phyloP scores from a whole-genome alignment of 1,284 basidiomycete species.

The Wallemia hederae region DNA sequence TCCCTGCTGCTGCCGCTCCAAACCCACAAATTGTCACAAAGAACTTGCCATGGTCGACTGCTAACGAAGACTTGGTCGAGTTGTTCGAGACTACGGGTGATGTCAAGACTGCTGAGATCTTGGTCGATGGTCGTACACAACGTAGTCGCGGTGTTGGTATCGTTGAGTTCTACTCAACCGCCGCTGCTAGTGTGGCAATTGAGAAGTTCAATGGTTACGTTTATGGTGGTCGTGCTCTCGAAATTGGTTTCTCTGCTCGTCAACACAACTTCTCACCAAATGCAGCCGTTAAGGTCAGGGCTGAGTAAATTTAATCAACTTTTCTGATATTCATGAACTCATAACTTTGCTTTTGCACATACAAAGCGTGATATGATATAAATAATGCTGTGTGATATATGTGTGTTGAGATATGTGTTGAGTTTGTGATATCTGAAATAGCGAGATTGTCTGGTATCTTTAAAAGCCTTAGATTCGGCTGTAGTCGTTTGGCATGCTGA shows the following conservation, averaged over 20 bases:
- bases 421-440: too few species aligned
- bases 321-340: not conserved
- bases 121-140: constrained; percentile 42
- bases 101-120: constrained; percentile 74
- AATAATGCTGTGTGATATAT: too few species aligned
- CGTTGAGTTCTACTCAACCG: constrained; percentile 66
- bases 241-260: not conserved
- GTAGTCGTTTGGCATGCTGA: too few species aligned
- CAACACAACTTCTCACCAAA: not conserved
- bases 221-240: constrained; percentile 65
- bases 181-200: constrained; percentile 77
- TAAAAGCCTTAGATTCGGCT: too few species aligned
- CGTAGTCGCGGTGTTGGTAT: constrained; percentile 80
- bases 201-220: constrained; percentile 73
- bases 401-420: too few species aligned
- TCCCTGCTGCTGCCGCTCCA: constrained; percentile 28
- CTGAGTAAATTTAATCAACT: not conserved
- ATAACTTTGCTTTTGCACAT: not conserved
- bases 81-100: constrained; percentile 90
- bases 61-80: constrained; percentile 94
- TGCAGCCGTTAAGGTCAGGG: not conserved
- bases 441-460: too few species aligned
- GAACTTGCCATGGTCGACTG: constrained; percentile 75
- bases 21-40: constrained; percentile 71
- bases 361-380: not conserved